Conservation (phyloP, 140 eudicot species). For the Senecio squalidus region DNA sequence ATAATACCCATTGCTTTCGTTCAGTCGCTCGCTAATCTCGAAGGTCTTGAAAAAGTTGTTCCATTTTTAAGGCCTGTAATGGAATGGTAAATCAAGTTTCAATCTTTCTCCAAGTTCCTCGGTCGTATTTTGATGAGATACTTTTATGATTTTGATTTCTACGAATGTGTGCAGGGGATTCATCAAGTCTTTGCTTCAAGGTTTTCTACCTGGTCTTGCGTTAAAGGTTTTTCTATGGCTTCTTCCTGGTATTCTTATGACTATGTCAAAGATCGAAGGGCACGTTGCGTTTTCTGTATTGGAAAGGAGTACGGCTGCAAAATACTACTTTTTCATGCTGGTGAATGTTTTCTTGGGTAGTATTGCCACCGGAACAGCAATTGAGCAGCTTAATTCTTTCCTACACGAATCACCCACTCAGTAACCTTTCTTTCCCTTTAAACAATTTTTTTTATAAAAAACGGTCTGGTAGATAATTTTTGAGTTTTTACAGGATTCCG, state of each 20-base stretch:
- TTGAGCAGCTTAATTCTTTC: constrained; percentile 85
- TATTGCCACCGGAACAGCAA: constrained; percentile 86
- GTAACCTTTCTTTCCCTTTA: constrained; percentile 44
- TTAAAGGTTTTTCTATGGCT: constrained; percentile 70
- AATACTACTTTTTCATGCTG: constrained; percentile 90
- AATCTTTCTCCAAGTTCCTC: background rate
- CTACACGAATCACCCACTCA: constrained; percentile 78
- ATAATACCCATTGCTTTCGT: constrained; percentile 51
- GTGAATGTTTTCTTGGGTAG: constrained; percentile 96
- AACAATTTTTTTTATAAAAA: background rate
- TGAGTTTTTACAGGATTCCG: constrained; percentile 61
- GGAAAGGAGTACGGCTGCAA: constrained; percentile 80
- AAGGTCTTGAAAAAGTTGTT: constrained; percentile 35
- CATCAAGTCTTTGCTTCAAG: constrained; percentile 89
- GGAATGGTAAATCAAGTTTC: constrained; percentile 27
- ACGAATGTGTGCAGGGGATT: constrained; percentile 56
- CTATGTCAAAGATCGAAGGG: constrained; percentile 95
- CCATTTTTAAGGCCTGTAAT: constrained; percentile 41
- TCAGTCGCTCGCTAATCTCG: constrained; percentile 50
- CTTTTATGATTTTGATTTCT: background rate
- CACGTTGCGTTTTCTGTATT: constrained; percentile 74
- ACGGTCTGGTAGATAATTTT: background rate
- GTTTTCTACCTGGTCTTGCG: constrained; percentile 97
- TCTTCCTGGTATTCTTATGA: constrained; percentile 75
- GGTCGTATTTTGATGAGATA: background rate